phyloP scores from a whole-genome alignment of 306 rosid species.

The Cajanus cajan region DNA sequence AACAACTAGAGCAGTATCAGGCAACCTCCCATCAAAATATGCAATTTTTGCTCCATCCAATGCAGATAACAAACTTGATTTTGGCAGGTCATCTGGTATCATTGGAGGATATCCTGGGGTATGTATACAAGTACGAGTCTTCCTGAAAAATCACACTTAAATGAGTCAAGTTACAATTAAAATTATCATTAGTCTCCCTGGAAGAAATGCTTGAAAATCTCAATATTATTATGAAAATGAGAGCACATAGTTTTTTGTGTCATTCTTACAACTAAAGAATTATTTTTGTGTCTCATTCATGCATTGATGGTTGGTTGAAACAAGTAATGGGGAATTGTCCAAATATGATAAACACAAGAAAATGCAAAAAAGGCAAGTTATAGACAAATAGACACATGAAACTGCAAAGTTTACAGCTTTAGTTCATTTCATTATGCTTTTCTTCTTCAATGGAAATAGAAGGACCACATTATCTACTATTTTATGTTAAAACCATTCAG shows the following conservation, averaged over 20 bases:
- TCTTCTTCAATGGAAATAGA: not conserved
- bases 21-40: slow-evolving; percentile 72
- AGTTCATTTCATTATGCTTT: slow-evolving; percentile 5
- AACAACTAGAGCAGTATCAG: slow-evolving; percentile 79
- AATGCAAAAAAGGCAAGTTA: slow-evolving; percentile 8
- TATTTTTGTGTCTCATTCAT: not conserved
- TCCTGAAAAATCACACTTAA: slow-evolving; percentile 52
- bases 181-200: not conserved
- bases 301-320: slow-evolving; percentile 11
- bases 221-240: not conserved
- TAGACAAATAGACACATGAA: not conserved
- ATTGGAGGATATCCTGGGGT: slow-evolving; percentile 92
- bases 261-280: not conserved
- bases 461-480: not conserved
- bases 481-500: slow-evolving; percentile 21
- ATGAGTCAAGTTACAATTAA: slow-evolving; percentile 28
- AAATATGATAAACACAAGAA: slow-evolving; percentile 10
- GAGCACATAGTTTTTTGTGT: not conserved
- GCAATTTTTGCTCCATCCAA: slow-evolving; percentile 76
- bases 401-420: slow-evolving; percentile 3
- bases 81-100: slow-evolving; percentile 72
- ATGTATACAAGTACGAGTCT: slow-evolving; percentile 90
- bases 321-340: not conserved
- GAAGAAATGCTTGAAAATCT: slow-evolving; percentile 17
- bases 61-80: slow-evolving; percentile 61